phyloP scores from a whole-genome alignment of 257 asterid species.

The Perilla frutescens region DNA sequence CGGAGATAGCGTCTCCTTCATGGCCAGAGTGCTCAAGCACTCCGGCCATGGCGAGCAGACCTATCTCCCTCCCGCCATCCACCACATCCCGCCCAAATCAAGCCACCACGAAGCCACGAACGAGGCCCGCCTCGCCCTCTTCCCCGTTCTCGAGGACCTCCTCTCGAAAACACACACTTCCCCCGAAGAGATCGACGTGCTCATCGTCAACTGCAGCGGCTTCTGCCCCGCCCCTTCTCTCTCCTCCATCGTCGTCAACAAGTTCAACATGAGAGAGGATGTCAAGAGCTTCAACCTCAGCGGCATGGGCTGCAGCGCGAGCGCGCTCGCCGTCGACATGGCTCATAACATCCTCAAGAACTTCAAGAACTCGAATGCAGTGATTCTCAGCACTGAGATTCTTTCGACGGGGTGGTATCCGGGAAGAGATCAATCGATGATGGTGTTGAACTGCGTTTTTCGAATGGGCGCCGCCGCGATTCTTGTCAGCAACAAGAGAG shows the following conservation, averaged over 20 bases:
- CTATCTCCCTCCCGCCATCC: conserved; percentile 76
- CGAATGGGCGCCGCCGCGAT: conserved; percentile 81
- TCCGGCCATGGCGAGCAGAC: conserved; percentile 77
- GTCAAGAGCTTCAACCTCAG: conserved; percentile 65
- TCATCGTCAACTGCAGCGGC: conserved; percentile 92
- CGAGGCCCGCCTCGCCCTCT: conserved; percentile 67
- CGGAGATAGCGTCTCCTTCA: conserved; percentile 58
- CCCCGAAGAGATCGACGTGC: conserved; percentile 58
- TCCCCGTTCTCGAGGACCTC: conserved; percentile 61
- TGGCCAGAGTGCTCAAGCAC: conserved; percentile 57
- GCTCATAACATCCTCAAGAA: conserved; percentile 58
- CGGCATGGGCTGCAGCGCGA: conserved; percentile 97
- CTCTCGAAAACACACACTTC: conserved; percentile 51
- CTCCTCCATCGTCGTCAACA: conserved; percentile 57
- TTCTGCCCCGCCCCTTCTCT: conserved; percentile 87
- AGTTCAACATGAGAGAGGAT: conserved; percentile 60
- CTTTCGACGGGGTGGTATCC: conserved; percentile 85
- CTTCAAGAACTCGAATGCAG: conserved; percentile 53
- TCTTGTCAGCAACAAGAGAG: conserved; percentile 56
- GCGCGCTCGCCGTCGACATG: conserved; percentile 74
- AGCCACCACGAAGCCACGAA: conserved; percentile 57
- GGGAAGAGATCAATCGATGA: conserved; percentile 63
- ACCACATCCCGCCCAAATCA: conserved; percentile 72
- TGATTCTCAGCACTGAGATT: conserved; percentile 79
- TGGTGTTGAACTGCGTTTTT: conserved; percentile 75